These are phyloP conservation scores for Diaporthe vexans DNA, from an alignment of 2,329 filamentous ascomycete genomes.

Conservation along the genomic window DNA sequence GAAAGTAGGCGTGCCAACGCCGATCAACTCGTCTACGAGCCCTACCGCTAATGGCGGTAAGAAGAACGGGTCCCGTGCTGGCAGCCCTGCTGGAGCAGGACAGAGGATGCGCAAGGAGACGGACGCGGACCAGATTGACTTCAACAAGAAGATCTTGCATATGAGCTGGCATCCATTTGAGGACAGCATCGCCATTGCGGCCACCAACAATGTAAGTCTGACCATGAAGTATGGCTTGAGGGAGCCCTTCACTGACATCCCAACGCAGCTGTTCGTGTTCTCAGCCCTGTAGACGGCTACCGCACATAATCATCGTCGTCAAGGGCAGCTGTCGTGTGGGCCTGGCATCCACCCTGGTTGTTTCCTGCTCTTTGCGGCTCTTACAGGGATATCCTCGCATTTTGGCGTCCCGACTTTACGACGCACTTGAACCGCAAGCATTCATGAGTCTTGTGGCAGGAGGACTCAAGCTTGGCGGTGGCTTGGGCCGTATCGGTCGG, in stretches of 20 bases:
- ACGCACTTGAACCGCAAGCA: conserved; percentile 23
- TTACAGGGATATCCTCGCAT: conserved; percentile 8
- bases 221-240: background rate
- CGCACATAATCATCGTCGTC: conserved; percentile 31
- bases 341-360: conserved; percentile 26
- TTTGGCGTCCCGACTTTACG: conserved; percentile 16
- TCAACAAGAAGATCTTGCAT: conserved; percentile 99
- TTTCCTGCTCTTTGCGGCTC: conserved; percentile 25
- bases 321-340: conserved; percentile 26
- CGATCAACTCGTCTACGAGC: conserved; percentile 88
- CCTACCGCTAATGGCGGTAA: conserved; percentile 82
- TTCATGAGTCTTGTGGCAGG: conserved; percentile 28
- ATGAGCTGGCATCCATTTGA: conserved; percentile 99
- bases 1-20: conserved; percentile 97
- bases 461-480: conserved; percentile 32
- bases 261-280: conserved; percentile 52
- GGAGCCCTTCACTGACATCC: conserved; percentile 44
- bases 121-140: conserved; percentile 98
- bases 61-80: conserved; percentile 89
- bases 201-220: conserved; percentile 95
- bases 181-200: conserved; percentile 99
- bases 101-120: conserved; percentile 99
- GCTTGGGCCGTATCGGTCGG: conserved; percentile 28
- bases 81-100: conserved; percentile 82
- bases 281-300: conserved; percentile 48